A percentile compares a stretch with the other conserved stretches of the same genome.
phyloP scores from a whole-genome alignment of 208 protist species.

The Angomonas ambiguus region DNA sequence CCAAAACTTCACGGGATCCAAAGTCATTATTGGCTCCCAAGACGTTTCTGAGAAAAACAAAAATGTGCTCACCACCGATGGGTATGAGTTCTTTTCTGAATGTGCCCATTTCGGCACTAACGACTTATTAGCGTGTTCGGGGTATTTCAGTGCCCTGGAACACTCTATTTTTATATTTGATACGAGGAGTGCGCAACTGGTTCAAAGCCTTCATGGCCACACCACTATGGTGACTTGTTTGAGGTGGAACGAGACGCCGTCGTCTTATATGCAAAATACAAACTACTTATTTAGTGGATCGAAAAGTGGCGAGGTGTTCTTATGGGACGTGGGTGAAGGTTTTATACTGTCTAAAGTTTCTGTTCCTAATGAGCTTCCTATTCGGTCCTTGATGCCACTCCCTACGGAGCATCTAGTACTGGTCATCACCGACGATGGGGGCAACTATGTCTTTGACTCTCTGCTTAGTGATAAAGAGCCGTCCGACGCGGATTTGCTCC shows the following conservation, averaged over 20 bases:
- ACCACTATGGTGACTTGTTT: conserved; percentile 46
- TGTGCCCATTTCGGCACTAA: conserved; percentile 63
- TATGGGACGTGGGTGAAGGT: conserved; percentile 76
- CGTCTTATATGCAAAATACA: conserved; percentile 60
- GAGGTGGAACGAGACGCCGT: conserved; percentile 50
- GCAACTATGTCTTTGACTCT: conserved; percentile 64
- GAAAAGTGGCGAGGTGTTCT: conserved; percentile 34
- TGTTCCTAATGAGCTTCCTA: conserved; percentile 31
- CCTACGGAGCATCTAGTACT: conserved; percentile 48
- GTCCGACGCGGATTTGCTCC: conserved; percentile 20
- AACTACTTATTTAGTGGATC: conserved; percentile 66
- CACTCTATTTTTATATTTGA: conserved; percentile 64
- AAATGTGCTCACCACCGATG: conserved; percentile 20
- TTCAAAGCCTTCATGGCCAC: conserved; percentile 70
- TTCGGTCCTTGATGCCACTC: conserved; percentile 42
- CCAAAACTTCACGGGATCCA: conserved; percentile 3
- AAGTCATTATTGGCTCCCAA: conserved; percentile 28
- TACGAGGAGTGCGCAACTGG: conserved; percentile 72
- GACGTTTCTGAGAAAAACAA: conserved; percentile 19
- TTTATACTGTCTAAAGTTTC: conserved; percentile 44
- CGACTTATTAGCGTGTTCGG: conserved; percentile 65
- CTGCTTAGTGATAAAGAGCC: conserved; percentile 39
- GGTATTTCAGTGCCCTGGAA: conserved; percentile 24
- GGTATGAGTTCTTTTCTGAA: conserved; percentile 28
- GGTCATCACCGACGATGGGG: conserved; percentile 39